Base-by-base conservation (phyloP, 768 basidiomycete genomes). In the Leccinellum luteum region DNA sequence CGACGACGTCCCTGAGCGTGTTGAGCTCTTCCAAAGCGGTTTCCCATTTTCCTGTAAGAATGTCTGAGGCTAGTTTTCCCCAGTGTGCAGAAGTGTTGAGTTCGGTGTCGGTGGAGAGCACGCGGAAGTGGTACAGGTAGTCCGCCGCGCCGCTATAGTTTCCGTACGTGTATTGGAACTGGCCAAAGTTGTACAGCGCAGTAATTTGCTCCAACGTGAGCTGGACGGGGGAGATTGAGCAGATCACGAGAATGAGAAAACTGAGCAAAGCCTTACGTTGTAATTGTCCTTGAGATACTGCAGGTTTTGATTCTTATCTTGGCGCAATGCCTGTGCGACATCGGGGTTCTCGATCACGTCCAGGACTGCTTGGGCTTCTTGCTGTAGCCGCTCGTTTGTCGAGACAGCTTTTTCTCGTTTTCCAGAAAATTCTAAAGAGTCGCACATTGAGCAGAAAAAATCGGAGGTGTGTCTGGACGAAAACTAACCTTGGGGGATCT, bases 151-250 rank as follows among this genome's bases (percentile, higher is more conserved):
- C 92, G 66, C 87, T 89, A 79, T 99, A 99, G 74, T 94, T 93
- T 45, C 97, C 97, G 72, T 92, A 92, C n/a, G 96, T 92, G 76
- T 93, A 99, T 76, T 97, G 95, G 79, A 95, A 98, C 70, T 98
- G 90, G 54, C 97, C 97, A 75, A 96, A 98, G 76, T 94, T 93
- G 80, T 99, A 98, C 9, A 99, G 79, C 1, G 92, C 91, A 44
- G 87, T 91, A 70, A 98, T 97, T 84, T 97, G 92, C 58, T 96
- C 94, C 58, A 94, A 78, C 15, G 90, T 94, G 57, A 99, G 85
- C 96, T 98, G 73, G n/a, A 41, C 4, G n/a, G 51, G 35, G 44
- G 23, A 21, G 52, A 48, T 45, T 60, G 41, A 47, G 60, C 27
- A 34, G 7, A 28, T 57, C 50, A 57, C 57, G 53, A 44, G 32